phyloP scores from a whole-genome alignment of 129 eudicot species.

The Pittosporum tobira region DNA sequence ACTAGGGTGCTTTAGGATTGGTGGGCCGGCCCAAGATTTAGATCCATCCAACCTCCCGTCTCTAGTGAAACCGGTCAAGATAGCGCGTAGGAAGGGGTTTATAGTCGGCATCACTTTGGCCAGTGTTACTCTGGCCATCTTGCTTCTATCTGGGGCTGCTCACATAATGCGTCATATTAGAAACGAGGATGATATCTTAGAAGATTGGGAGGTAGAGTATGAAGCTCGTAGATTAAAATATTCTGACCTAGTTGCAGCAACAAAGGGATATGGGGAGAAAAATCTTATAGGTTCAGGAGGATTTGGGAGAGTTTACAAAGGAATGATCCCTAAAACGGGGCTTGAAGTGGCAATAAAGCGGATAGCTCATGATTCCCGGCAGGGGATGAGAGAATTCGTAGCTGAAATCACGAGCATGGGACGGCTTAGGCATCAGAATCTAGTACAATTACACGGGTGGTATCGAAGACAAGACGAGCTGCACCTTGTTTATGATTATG shows the following conservation, averaged over 20 bases:
- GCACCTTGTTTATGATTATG: constrained; percentile 30
- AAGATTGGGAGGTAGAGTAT: constrained; percentile 26
- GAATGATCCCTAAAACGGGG: constrained; percentile 16
- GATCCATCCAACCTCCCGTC: constrained; percentile 13
- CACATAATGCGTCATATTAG: constrained; percentile 8
- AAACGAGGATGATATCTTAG: constrained; percentile 9
- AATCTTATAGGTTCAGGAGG: constrained; percentile 20
- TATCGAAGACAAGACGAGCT: constrained; percentile 28
- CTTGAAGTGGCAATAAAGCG: constrained; percentile 28
- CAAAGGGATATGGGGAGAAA: constrained; percentile 18
- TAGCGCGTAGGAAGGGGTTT: constrained; percentile 15
- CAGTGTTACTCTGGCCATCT: constrained; percentile 6
- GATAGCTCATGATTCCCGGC: constrained; percentile 16
- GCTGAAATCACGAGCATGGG: constrained; percentile 33
- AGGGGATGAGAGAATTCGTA: constrained; percentile 31
- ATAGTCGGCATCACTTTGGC: constrained; percentile 14
- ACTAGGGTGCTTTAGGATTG: constrained; percentile 22
- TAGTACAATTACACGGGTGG: constrained; percentile 31
- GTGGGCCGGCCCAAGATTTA: constrained; percentile 16
- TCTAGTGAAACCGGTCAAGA: not conserved
- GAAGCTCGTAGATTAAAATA: constrained; percentile 21
- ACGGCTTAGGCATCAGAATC: constrained; percentile 28
- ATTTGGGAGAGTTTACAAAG: constrained; percentile 23
- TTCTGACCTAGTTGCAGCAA: constrained; percentile 22
- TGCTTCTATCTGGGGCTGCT: constrained; percentile 12